These are phyloP conservation scores for Fusarium chaquense DNA, from an alignment of 2,329 filamentous ascomycete genomes.

Conservation along the genomic window DNA sequence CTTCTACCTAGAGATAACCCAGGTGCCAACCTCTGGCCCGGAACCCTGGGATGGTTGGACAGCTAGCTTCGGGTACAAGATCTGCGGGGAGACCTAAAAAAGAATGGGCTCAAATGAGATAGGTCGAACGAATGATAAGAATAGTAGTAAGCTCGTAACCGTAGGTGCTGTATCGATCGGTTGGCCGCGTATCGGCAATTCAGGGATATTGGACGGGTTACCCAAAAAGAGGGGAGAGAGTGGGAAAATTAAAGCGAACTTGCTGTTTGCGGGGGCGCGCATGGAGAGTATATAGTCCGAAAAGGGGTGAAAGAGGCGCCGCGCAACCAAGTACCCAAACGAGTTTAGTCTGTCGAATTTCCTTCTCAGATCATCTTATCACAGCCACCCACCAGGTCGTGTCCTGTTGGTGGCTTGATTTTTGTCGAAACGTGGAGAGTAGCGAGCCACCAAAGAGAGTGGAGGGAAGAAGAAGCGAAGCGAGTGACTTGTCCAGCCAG, in stretches of 20 bases:
- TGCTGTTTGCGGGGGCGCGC: constrained; percentile 3
- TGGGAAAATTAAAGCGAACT: not conserved
- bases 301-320: constrained; percentile 45
- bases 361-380: not conserved
- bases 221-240: constrained; percentile 3
- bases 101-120: not conserved
- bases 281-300: constrained; percentile 39
- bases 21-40: not conserved
- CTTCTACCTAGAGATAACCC: not conserved
- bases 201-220: not conserved
- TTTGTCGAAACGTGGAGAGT: not conserved
- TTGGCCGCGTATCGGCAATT: not conserved
- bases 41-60: not conserved
- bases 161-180: not conserved
- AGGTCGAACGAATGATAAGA: not conserved
- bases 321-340: constrained; percentile 35
- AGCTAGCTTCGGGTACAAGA: not conserved
- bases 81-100: not conserved
- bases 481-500: not conserved
- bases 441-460: not conserved
- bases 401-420: not conserved
- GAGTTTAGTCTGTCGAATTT: constrained; percentile 1
- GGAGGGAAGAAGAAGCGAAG: not conserved
- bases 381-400: not conserved
- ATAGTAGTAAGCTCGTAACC: not conserved